Evolutionary conservation across 2,329 filamentous ascomycete species (phyloP), one percentile per base, ranked within the genome.

Genomic region (Pezizomycotina sp.): DNA sequence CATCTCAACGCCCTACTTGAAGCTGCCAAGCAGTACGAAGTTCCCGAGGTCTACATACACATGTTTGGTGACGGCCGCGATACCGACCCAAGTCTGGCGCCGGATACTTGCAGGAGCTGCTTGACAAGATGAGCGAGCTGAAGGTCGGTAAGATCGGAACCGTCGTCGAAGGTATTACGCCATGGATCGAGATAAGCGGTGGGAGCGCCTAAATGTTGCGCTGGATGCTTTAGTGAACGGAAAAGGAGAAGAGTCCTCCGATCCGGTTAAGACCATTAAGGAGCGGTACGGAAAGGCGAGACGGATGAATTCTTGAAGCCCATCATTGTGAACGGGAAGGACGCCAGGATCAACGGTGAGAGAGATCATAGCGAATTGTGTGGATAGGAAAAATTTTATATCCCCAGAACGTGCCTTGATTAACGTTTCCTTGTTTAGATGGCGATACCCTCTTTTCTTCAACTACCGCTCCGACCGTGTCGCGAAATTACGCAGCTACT

Each of bases 101-200:
- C 29, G 78, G 68, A 31, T 92, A 92, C 62, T 74, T 98, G 72
- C 66, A 92, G 61, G 71, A 84, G 57, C 68, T 98, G 22, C 60
- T 93, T 43, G 72, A 78, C 40, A 78, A 74, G 51, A 71, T 71
- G 48, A 74, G 89, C 61, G 81, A 95, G 59, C 69, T 92, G 48
- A 84, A 82, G 27, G 61, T 77, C 47, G 89, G 86, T 49, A 69
- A 93, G 60, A 71, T 98, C 48, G 86, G 81, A 20, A 93, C 89
- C 23, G 71, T 95, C 30, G 86, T 95, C 43, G 89, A 43, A 38
- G 50, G 51, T 98, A 95, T 74, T 98, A 80, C 60, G 82, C 83
- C 61, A 98, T 98, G 89, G 89, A 98, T 66, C 84, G 89, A 51
- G 89, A 98, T 60, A 95, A 95, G 81, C 74, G 89, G 58, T 98